Percentiles rank a stretch among this genome's conserved stretches.
Conservation (phyloP, 331 rosid species). For the Pyrus hybrid region DNA sequence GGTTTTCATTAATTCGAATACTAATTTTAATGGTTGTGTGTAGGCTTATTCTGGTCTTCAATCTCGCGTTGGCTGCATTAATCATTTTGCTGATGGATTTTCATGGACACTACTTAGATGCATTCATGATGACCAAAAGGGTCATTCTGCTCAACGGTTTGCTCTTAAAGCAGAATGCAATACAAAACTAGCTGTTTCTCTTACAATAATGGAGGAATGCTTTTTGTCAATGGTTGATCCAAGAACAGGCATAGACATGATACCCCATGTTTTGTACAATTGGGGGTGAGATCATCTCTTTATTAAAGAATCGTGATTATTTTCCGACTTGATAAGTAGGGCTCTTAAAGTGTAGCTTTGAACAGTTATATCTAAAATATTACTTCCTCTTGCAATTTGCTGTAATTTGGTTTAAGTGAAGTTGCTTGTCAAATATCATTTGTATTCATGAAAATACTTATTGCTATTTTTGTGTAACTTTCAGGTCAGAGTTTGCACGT, state of each 20-base stretch:
- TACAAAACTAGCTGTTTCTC: conserved; percentile 87
- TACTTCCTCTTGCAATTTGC: background rate
- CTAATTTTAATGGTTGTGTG: conserved; percentile 21
- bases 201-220: conserved; percentile 95
- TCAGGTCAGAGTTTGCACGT: conserved; percentile 93
- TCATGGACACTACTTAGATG: conserved; percentile 86
- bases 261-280: conserved; percentile 85
- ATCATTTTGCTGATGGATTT: conserved; percentile 51
- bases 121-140: conserved; percentile 84
- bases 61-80: conserved; percentile 62
- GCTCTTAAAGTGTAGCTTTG: background rate
- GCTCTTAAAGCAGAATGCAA: conserved; percentile 94
- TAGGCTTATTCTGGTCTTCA: conserved; percentile 83
- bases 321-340: background rate
- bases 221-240: conserved; percentile 94
- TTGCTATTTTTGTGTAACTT: conserved; percentile 8
- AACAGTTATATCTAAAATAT: background rate
- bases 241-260: conserved; percentile 96
- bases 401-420: background rate
- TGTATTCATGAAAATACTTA: conserved; percentile 7
- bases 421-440: background rate
- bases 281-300: conserved; percentile 68
- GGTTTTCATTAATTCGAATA: conserved; percentile 3
- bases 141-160: conserved; percentile 80
- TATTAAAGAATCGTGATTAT: background rate